Evolutionary conservation across 768 basidiomycete genomes (phyloP), one percentile per base, ranked within the genome.

Genomic region (Macrocybe gigantea): DNA sequence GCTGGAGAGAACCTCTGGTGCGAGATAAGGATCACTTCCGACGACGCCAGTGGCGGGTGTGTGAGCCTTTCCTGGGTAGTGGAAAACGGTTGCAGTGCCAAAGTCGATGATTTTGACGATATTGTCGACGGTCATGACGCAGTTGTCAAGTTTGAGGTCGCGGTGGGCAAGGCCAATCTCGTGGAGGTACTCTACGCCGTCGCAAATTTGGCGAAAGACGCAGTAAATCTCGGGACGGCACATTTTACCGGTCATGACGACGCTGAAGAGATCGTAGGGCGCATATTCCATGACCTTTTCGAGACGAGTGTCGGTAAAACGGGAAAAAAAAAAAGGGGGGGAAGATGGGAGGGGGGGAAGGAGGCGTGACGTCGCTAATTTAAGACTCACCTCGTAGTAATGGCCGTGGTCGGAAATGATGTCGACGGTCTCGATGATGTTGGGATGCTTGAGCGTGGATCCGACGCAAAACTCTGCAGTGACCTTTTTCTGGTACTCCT

Each of bases 181-280:
- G 68, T 99, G 96, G 42, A 99, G 83, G 64, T 99, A 98, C 66
- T 95, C 89, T 53, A 99, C 95, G 48, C 96, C 96, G 58, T 92
- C 88, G 66, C 94, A 91, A 56, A 99, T 97, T 68, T 99, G 96
- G 51, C 93, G 89, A 70, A 98, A 98, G 54, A 98, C 93, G 64
- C 96, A 99, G 72, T 96, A 98, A 47, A 97, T 93, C 68, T 99
- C 95, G 44, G 94, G 93, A 15, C 96, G 87, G 51, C 85, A 81
- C 96, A 99, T 99, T 71, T 93, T 96, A 54, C 92, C 90, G 11
- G 94, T 93, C 96, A 99, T 99, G 76, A 99, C 96, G 61, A 97
- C 94, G 50, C 88, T 91, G 72, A 99, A 99, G 48, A 99, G 83
- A 69, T 99, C 96, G 61, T 84, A 96, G 12, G 96, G 96, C 2